phyloP scores from a whole-genome alignment of 2,329 filamentous ascomycete species.

The Blastomyces gilchristii region DNA sequence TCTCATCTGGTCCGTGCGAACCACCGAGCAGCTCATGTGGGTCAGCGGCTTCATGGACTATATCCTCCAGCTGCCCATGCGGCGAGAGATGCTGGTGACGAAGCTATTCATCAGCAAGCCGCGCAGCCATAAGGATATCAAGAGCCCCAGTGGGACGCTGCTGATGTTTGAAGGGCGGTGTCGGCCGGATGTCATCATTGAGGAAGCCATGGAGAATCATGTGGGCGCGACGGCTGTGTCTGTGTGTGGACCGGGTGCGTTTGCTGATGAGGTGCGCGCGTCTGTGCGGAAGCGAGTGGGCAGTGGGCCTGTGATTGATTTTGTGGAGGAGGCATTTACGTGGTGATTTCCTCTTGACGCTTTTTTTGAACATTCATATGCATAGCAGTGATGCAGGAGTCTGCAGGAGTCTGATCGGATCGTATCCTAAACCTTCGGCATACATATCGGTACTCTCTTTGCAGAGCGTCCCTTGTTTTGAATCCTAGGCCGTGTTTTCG shows the following conservation, averaged over 20 bases:
- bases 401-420: too few species aligned
- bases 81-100: constrained; percentile 49
- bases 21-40: constrained; percentile 52
- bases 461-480: background rate
- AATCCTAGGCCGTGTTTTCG: too few species aligned
- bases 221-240: constrained; percentile 52
- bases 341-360: constrained; percentile 36
- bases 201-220: constrained; percentile 46
- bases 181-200: constrained; percentile 45
- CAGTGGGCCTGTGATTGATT: constrained; percentile 47
- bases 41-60: constrained; percentile 57
- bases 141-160: constrained; percentile 47
- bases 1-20: constrained; percentile 53
- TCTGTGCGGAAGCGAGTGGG: constrained; percentile 44
- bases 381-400: background rate
- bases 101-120: constrained; percentile 56
- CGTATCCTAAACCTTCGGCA: too few species aligned
- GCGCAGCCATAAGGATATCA: constrained; percentile 44
- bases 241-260: constrained; percentile 53
- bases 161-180: constrained; percentile 53
- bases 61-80: constrained; percentile 49
- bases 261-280: constrained; percentile 51
- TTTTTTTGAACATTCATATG: background rate
- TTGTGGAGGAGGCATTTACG: constrained; percentile 56
- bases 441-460: too few species aligned